phyloP scores from a whole-genome alignment of 225 moss, liverwort and hornwort species.

The Straminergon stramineum region DNA sequence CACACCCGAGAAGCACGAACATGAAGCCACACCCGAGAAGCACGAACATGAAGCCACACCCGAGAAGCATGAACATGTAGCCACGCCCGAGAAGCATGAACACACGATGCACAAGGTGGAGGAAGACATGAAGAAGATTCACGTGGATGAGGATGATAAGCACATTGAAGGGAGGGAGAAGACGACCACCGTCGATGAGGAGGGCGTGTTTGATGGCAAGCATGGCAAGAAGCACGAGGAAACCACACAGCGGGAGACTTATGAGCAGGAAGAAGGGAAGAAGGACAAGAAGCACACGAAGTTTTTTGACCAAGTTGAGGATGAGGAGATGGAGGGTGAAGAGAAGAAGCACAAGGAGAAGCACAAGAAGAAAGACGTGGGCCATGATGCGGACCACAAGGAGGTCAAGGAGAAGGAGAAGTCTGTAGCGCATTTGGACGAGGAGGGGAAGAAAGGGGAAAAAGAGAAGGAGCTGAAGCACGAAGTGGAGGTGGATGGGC shows the following conservation, averaged over 20 bases:
- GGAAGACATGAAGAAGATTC: constrained; percentile 20
- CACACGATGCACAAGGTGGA: constrained; percentile 16
- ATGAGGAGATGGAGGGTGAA: constrained; percentile 8
- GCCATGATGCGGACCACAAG: constrained; percentile 1
- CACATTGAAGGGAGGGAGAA: constrained; percentile 30
- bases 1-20: background rate
- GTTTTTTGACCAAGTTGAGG: constrained; percentile 12
- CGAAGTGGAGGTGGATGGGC: background rate
- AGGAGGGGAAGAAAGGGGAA: background rate
- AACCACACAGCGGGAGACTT: constrained; percentile 1
- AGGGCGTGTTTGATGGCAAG: constrained; percentile 7
- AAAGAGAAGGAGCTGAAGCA: constrained; percentile 7
- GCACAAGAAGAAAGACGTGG: constrained; percentile 15
- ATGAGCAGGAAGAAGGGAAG: constrained; percentile 13
- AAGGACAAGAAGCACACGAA: constrained; percentile 16
- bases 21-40: background rate
- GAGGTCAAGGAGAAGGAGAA: constrained; percentile 21
- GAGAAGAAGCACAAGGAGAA: constrained; percentile 28
- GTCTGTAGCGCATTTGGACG: background rate
- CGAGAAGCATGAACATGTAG: background rate
- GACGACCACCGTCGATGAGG: constrained; percentile 5
- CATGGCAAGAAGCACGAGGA: constrained; percentile 18
- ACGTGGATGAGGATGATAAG: constrained; percentile 18
- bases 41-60: background rate
- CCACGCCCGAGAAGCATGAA: background rate